Percentiles rank a stretch among this genome's conserved stretches.
phyloP scores from a whole-genome alignment of 176 grass and related monocot genomes.

The Secale cereale region DNA sequence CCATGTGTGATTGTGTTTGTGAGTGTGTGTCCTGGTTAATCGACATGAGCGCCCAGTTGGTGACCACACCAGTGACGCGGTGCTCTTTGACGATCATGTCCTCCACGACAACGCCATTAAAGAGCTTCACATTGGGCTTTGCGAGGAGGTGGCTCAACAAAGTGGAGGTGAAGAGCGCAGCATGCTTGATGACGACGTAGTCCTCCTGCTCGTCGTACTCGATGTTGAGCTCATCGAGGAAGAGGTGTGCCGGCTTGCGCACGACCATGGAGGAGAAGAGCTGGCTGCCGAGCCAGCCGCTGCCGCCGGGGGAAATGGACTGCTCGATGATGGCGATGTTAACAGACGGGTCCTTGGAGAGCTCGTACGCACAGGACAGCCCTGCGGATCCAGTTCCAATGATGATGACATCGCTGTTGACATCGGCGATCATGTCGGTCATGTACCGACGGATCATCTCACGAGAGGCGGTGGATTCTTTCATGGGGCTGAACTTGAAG shows the following conservation, averaged over 20 bases:
- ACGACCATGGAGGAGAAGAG: conserved; percentile 98
- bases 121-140: conserved; percentile 89
- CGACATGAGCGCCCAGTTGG: conserved; percentile 88
- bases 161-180: conserved; percentile 91
- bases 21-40: conserved; percentile 68
- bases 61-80: conserved; percentile 76
- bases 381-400: conserved; percentile 85
- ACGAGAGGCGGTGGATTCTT: conserved; percentile 72
- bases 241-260: conserved; percentile 84
- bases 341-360: conserved; percentile 83
- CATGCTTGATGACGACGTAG: conserved; percentile 89
- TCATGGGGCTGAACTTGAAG: conserved; percentile 73
- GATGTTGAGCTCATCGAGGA: conserved; percentile 77
- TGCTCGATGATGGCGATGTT: conserved; percentile 74
- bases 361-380: conserved; percentile 88
- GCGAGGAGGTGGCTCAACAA: conserved; percentile 75
- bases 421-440: conserved; percentile 95
- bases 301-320: conserved; percentile 84
- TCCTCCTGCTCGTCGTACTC: conserved; percentile 81
- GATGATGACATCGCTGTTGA: conserved; percentile 85
- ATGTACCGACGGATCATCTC: conserved; percentile 95
- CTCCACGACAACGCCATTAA: conserved; percentile 84
- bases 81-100: conserved; percentile 77
- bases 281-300: conserved; percentile 93
- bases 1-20: conserved; percentile 80